Base-by-base conservation (phyloP, 1,284 basidiomycete genomes). In the Ceratobasidium sp. region DNA sequence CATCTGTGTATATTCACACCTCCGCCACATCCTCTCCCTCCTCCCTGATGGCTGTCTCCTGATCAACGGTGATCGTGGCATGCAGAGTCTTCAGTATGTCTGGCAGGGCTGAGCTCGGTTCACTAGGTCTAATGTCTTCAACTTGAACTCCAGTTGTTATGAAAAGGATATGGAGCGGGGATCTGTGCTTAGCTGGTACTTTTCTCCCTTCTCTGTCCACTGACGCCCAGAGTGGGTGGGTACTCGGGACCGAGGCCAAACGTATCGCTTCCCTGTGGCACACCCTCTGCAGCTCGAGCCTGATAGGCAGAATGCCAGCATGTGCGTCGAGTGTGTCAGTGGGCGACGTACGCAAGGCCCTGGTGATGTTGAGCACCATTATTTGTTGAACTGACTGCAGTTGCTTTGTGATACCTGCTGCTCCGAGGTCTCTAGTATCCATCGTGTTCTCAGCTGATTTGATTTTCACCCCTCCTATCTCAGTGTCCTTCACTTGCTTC, bases 401-500 rank as follows among this genome's bases (percentile, higher is more conserved):
- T 16, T 23, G 21, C 21, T 59, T 46, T 3, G 54, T 69, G 30
- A 69, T 48, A 1, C 40, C 28, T 12, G 42, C 51, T 14, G 53
- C 53, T 21, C 66, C 66, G 7, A 75, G 64, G 21, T 44, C 67
- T 1, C 36, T n/a, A 3, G 64, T 67, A 28, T 58, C 53, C 3
- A 38, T 56, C 18, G 23, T 42, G 18, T 48, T 36, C 28, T 21
- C 5, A 18, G 54, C 28, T 23, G 64, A 38, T 28, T 46, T 44
- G 28, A 75, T 69, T 16, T 7, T 3, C 2, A 21, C 14, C 1
- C 56, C 72, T 3, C 44, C 61, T 7, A 63, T 49, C 14, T 30
- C 14, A 11, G 38, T 16, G 5, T 70, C 51, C 11, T 8, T 42
- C 21, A 30, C n/a, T 12, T 73, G 59, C 21, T 38, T 0, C 16